Base-by-base conservation (phyloP, 768 basidiomycete genomes). In the Tylopilus subfusipes region DNA sequence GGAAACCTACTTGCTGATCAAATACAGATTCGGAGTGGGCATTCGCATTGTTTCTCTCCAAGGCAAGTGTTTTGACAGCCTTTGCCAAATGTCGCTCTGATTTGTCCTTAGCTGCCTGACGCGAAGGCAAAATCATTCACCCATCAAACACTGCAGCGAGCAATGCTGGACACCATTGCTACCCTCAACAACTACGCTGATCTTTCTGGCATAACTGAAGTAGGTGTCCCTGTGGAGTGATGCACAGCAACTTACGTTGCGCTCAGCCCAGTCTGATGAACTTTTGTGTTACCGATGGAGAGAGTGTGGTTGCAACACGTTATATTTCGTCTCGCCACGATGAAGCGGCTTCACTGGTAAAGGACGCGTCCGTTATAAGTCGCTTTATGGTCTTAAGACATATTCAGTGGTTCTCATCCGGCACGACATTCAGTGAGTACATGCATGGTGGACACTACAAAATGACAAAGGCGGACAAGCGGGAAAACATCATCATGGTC, bases 281-380 rank as follows among this genome's bases (percentile, higher is more conserved):
- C 68, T 99, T 96, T 67, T 95, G 93, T 62, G 88, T 98, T 29
- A 95, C 94, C 5, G 97, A 99, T 67, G 97, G 97, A 8, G 83
- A 90, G 63, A 91, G 88, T 53, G 91, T 99, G 6, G 82, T 99
- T 22, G 96, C 89, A 9, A 96, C 95, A 11, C 82, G 97, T 45
- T 98, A 99, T 70, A 92, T 99, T 48, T 93, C 93, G 0, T 96
- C 93, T 0, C 82, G 85, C 50, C 85, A 83, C 10, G 90, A 95
- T 56, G 94, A 97, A 70, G 95, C 95, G 3, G 95, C 96, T 3
- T 94, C 92, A 27, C 71, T 98, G 73, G 89, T 86, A 63, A 57
- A 77, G 70, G 40, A 55, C 54, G 27, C 54, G 9, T 46, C 14
- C 18, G 14, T 45, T 29, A 10, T 39, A 24, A 27, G 24, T 13